phyloP scores from a whole-genome alignment of 192 early-diverging fungal species.

The Dimargaris xerosporica region DNA sequence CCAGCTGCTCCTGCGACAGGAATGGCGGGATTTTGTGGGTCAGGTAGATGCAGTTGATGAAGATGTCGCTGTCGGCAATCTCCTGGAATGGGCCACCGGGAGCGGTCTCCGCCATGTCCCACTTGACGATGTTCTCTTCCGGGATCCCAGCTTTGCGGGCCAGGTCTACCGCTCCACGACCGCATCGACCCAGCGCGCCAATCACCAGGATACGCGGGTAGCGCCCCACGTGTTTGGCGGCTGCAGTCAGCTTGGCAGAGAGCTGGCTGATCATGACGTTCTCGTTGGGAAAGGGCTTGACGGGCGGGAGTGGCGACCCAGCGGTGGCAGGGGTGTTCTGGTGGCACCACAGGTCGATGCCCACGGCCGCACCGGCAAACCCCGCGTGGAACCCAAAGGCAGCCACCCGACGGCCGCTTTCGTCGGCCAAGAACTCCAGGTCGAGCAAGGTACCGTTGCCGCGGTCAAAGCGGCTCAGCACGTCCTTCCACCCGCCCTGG shows the following conservation, averaged over 20 bases:
- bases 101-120: slow-evolving; percentile 92
- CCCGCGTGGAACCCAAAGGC: slow-evolving; percentile 97
- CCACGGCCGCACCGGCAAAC: slow-evolving; percentile 86
- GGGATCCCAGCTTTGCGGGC: slow-evolving; percentile 69
- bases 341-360: slow-evolving; percentile 82
- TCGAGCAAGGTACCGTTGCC: slow-evolving; percentile 83
- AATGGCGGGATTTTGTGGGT: slow-evolving; percentile 86
- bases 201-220: slow-evolving; percentile 87
- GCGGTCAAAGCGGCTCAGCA: slow-evolving; percentile 65
- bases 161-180: slow-evolving; percentile 74
- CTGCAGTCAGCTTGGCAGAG: slow-evolving; percentile 29
- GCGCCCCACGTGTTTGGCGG: slow-evolving; percentile 38
- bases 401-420: slow-evolving; percentile 74
- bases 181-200: slow-evolving; percentile 93
- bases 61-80: slow-evolving; percentile 78
- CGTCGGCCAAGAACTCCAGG: slow-evolving; percentile 86
- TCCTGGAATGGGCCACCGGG: slow-evolving; percentile 84
- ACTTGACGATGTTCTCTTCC: slow-evolving; percentile 74
- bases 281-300: slow-evolving; percentile 77
- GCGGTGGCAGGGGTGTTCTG: slow-evolving; percentile 34
- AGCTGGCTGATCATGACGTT: slow-evolving; percentile 55
- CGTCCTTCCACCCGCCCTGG: slow-evolving; percentile 87
- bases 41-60: slow-evolving; percentile 99
- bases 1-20: slow-evolving; percentile 66
- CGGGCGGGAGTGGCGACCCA: slow-evolving; percentile 44